Conservation (phyloP, 148 eudicot species). For the Amaranthus hypochondriacus region DNA sequence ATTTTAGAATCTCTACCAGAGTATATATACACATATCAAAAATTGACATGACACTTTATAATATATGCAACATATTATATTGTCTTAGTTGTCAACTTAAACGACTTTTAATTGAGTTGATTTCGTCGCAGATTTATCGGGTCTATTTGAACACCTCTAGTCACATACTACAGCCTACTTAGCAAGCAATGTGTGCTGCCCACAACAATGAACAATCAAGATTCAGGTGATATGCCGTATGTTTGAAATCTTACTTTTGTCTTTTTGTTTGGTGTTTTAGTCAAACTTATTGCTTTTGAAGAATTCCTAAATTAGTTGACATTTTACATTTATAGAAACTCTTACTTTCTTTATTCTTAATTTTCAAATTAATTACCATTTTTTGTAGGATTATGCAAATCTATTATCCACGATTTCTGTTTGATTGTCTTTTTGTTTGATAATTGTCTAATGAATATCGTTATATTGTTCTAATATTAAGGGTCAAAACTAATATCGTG, state of each 20-base stretch:
- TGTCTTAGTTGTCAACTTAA: too few species aligned
- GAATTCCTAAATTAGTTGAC: background rate
- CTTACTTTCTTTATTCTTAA: too few species aligned
- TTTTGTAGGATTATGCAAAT: background rate
- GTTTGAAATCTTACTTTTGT: background rate
- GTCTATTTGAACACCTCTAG: too few species aligned
- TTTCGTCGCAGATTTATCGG: too few species aligned
- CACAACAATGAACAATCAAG: background rate
- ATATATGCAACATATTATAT: too few species aligned
- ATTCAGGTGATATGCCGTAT: background rate
- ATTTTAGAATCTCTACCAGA: too few species aligned
- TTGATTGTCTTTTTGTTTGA: background rate
- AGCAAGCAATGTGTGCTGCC: slow-evolving; percentile 1
- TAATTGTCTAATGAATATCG: too few species aligned
- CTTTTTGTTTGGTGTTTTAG: background rate
- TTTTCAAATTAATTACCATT: background rate
- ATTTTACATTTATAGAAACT: background rate
- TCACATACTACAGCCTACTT: background rate
- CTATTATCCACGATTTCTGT: background rate
- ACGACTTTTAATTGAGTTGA: too few species aligned
- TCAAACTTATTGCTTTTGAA: background rate
- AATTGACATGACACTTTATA: too few species aligned
- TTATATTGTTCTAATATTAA: too few species aligned
- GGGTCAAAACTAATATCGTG: too few species aligned
- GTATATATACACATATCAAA: too few species aligned